Conservation (phyloP, 208 protist species). For the Trypanosomatidae sp. region DNA sequence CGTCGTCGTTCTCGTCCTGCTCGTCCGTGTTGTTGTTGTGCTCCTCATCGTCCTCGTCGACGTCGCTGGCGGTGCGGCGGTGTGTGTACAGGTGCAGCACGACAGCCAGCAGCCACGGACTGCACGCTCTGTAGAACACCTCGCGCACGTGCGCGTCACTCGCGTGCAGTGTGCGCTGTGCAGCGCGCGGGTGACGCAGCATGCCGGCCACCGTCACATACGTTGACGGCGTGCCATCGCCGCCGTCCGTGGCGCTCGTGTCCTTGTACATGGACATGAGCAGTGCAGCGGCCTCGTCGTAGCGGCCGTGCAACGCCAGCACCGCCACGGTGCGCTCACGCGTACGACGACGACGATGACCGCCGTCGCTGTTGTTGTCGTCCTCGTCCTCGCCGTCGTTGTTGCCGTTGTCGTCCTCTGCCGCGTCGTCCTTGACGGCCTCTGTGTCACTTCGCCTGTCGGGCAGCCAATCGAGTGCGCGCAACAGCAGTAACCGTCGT, state of each 20-base stretch:
- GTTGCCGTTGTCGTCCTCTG: too few relatives aligned
- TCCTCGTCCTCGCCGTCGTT: too few relatives aligned
- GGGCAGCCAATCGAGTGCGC: slow-evolving; percentile 61
- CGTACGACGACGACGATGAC: too few relatives aligned
- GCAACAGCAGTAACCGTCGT: slow-evolving; percentile 37
- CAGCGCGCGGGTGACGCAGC: slow-evolving; percentile 14
- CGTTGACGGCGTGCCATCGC: too few relatives aligned
- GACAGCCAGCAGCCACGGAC: slow-evolving; percentile 53
- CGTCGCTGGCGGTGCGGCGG: too few relatives aligned
- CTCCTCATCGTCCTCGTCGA: not conserved
- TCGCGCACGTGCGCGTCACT: slow-evolving; percentile 25
- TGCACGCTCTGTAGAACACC: slow-evolving; percentile 35
- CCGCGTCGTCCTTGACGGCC: slow-evolving; percentile 4
- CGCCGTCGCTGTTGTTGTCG: too few relatives aligned
- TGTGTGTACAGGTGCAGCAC: slow-evolving; percentile 36
- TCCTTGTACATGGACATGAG: slow-evolving; percentile 22
- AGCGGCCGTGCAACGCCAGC: slow-evolving; percentile 37
- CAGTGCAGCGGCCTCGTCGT: slow-evolving; percentile 15
- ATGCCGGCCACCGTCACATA: slow-evolving; percentile 31
- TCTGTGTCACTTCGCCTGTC: too few relatives aligned
- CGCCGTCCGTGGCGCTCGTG: too few relatives aligned
- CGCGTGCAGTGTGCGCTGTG: slow-evolving; percentile 10
- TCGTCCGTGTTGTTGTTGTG: too few relatives aligned
- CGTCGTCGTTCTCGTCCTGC: too few relatives aligned
- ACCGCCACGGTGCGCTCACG: slow-evolving; percentile 62